Base-by-base conservation (phyloP, 169 alveolate species). In the Blepharisma undulans region DNA sequence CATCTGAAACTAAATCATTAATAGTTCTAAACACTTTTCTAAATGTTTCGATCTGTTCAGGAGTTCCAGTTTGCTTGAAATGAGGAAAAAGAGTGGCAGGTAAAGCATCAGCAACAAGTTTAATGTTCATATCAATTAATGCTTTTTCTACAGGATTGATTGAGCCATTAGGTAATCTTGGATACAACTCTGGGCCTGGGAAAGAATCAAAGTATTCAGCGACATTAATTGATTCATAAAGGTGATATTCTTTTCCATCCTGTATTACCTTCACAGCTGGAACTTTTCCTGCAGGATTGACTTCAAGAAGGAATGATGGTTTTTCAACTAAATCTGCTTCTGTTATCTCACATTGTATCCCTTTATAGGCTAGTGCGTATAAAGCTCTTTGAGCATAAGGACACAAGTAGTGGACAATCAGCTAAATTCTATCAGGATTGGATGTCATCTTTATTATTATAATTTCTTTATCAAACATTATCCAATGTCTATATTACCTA, bases 351-450 rank as follows among this genome's bases (percentile, higher is more conserved):
- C 27, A 21, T 71, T 60, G 76, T 22, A 86, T 29, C 34, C 32
- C 27, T 34, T 86, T 86, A 32, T 25, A 86, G 29, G 80, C 59
- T 25, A 59, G 61, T 66, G 91, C 36, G 66, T 71, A 86, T 32
- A 86, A 72, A 86, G 91, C 91, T 72, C 91, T 27, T 27, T 86
- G 84, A 32, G 91, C 91, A 72, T 22, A 86, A 3, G 91, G 91
- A 48, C 91, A 86, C 84, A 86, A 22, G 14, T 25, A 36, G 66
- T 86, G 91, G 10, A 86, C 85, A n/a, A 86, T 27, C 25, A 86
- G 84, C 66, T 86, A 19, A 0, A 60, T 27, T 86, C 27, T 27
- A 10, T 74, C 66, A 48, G 66, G 66, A 48, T 48, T 48, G 14
- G 66, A 2, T 5, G 66, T 48, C 66, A 48, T 48, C 66, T 48